Base-by-base conservation (phyloP, 106 monocot genomes). In the Allium sativum region DNA sequence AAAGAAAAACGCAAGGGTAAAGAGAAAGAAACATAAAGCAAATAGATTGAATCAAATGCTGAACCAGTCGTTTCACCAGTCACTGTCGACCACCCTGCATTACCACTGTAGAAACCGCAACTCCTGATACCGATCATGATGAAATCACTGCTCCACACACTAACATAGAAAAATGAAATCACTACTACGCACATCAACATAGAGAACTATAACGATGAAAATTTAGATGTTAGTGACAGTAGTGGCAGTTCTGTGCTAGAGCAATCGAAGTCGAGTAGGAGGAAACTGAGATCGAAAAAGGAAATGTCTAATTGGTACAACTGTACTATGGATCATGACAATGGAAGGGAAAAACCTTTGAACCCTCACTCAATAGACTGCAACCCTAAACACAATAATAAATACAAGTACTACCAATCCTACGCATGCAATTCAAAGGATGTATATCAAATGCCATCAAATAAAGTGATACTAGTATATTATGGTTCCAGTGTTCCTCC, bases 1-100 rank as follows among this genome's bases (percentile, higher is more conserved):
- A 96, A 96, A 74, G 90, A 96, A 66, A 84, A 84, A 58, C 57
- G 82, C 12, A 91, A 84, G 69, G 96, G 72, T 68, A 96, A 87
- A 55, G 96, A 84, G 60, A 77, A 67, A 44, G 77, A 81, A 15
- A 84, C 73, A 31, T 84, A 84, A 61, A 80, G 51, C 52, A 79
- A 77, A 58, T 53, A 70, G 21, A 61, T 31, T 56, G 83, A 83
- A 71, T 70, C 46, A 42, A 67, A 73, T n/a, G 48, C 78, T 52
- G 62, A 60, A 18, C 8, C 11, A 12, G 40, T 65, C 54, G 56
- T 10, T 54, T 44, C 21, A 7, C 20, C 60, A 44, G 48, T 52
- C 44, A 59, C 72, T 68, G 18, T 31, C 57, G 72, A 79, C 54
- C 77, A 77, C 59, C 62, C 76, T 21, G 65, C 75, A 21, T 46